Conservation (phyloP, 371 early-diverging fungal species). For the Mucor plumbeus region DNA sequence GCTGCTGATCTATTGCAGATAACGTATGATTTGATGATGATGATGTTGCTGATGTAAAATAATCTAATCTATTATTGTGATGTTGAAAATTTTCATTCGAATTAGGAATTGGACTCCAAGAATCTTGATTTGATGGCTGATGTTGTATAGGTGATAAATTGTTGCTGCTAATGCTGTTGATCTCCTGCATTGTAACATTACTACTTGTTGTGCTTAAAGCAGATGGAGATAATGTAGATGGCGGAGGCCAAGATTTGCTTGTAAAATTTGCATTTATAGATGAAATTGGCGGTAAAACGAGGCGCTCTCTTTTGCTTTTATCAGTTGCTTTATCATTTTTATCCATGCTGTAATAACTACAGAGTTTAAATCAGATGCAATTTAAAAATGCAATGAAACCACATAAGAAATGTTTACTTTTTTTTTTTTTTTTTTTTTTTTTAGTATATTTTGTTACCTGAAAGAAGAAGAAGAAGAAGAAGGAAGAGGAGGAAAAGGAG, state of each 20-base stretch:
- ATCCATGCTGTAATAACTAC: not conserved
- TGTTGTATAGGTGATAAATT: conserved; percentile 5
- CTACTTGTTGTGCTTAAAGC: conserved; percentile 6
- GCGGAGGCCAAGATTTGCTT: conserved; percentile 26
- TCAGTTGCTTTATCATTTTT: not conserved
- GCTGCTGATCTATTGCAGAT: not conserved
- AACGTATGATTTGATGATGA: conserved; percentile 1
- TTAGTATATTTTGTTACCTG: not conserved
- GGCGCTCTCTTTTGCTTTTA: conserved; percentile 1
- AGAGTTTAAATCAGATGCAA: not conserved
- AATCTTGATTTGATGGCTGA: conserved; percentile 10
- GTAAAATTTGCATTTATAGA: conserved; percentile 18
- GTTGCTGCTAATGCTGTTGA: not conserved
- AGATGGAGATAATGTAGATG: conserved; percentile 10
- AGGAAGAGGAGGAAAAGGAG: not conserved
- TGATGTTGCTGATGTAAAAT: conserved; percentile 11
- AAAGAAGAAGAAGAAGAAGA: not conserved
- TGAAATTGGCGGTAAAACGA: conserved; percentile 31
- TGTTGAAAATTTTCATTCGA: not conserved
- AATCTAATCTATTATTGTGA: conserved; percentile 10
- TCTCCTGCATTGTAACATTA: conserved; percentile 10
- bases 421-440: not conserved
- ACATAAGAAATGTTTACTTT: conserved; percentile 3
- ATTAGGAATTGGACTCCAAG: conserved; percentile 19
- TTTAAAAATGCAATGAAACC: not conserved